Percentiles rank a stretch among this genome's conserved stretches.
Evolutionary conservation across 306 rosid genomes (phyloP).

Genomic region (Cajanus cajan): DNA sequence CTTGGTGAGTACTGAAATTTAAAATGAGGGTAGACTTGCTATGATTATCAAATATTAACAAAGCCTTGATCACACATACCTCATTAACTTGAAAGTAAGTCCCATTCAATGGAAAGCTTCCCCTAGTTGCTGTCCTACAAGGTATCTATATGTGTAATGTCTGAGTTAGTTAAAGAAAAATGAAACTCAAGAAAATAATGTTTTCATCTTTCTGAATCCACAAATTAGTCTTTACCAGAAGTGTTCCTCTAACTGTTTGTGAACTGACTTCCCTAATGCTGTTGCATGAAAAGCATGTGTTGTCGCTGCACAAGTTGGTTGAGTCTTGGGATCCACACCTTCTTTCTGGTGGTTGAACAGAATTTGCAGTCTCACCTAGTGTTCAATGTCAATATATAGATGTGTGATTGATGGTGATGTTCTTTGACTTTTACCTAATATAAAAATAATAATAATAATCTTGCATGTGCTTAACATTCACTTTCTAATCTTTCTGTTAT

Average conservation of each 20-base stretch:
- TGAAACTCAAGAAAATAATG: background rate
- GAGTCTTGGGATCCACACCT: conserved; percentile 60
- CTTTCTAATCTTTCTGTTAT: conserved; percentile 16
- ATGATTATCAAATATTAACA: background rate
- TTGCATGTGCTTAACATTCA: conserved; percentile 3
- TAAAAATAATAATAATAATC: conserved; percentile 18
- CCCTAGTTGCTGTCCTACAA: conserved; percentile 88
- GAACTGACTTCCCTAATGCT: conserved; percentile 70
- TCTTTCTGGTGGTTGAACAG: conserved; percentile 62
- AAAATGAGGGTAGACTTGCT: conserved; percentile 20
- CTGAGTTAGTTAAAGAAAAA: conserved; percentile 18
- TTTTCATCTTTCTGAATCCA: conserved; percentile 7
- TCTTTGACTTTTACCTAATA: conserved; percentile 11
- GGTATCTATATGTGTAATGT: conserved; percentile 60
- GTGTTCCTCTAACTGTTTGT: conserved; percentile 80
- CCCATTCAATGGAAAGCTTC: conserved; percentile 93
- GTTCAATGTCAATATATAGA: conserved; percentile 17
- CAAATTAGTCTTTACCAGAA: conserved; percentile 60
- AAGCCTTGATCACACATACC: conserved; percentile 43
- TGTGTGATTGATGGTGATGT: conserved; percentile 13
- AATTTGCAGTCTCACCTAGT: conserved; percentile 78
- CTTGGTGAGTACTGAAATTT: conserved; percentile 28
- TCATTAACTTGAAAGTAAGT: conserved; percentile 95
- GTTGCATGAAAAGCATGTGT: conserved; percentile 72
- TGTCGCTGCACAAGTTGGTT: conserved; percentile 53